Base-by-base conservation (phyloP, 208 protist genomes). In the Entamoeba moshkovskii region DNA sequence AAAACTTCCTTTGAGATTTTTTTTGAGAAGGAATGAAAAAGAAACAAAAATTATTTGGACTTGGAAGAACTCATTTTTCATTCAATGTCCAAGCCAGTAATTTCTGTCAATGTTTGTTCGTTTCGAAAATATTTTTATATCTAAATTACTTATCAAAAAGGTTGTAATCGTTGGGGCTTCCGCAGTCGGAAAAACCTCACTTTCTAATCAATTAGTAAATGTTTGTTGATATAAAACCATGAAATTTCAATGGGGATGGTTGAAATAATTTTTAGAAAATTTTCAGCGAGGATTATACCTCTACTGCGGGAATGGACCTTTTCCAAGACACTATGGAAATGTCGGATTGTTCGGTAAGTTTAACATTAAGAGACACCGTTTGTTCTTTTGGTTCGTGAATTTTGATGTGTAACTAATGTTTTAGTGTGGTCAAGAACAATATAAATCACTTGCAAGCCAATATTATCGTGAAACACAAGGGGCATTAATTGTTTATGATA, bases 401-500 rank as follows among this genome's bases (percentile, higher is more conserved):
- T 59, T 25, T 59, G 18, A 18, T 59, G 18, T 59, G 18, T 59
- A 25, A 59, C 49, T 59, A 59, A 59, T 59, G 18, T 59, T 25
- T 18, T 73, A 73, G 59, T 73, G 59, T 73, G 59, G 59, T 25
- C 73, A 92, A 45, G 73, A 92, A 15, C 73, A 92, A 92, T 92
- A 92, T 22, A 38, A n/a, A 46, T 16, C 38, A 45, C 4, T 92
- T 45, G 73, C 44, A 45, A 16, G 11, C 5, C 38, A 42, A 25
- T 93, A 45, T 93, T 93, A 93, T 46, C 16, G 92, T 18, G 92
- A 46, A 29, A 25, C 92, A 38, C 42, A 47, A 25, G 92, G 92
- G 16, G 92, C 92, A 25, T 85, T 93, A 25, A 93, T 93, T 93
- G 92, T 93, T 52, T 93, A 93, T 25, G 92, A 93, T 13, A 73